Percentiles rank a stretch among this genome's conserved stretches.
phyloP scores from a whole-genome alignment of 768 basidiomycete genomes.

The Auricularia sp. region DNA sequence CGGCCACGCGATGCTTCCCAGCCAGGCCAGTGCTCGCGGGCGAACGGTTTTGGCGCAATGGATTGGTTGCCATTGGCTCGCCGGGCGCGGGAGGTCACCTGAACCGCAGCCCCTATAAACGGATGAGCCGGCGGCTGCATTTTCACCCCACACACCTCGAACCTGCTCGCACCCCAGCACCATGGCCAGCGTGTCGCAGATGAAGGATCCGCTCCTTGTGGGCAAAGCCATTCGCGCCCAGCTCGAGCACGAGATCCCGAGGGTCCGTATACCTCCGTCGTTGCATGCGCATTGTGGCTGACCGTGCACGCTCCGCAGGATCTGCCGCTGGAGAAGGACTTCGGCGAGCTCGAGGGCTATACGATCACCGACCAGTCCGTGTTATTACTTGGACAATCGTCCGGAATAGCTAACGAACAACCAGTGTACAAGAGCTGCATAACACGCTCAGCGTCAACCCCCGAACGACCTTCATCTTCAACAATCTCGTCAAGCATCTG shows the following conservation, averaged over 20 bases:
- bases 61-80: neutral
- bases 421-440: slow-evolving; percentile 21
- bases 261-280: neutral
- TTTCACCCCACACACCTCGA: neutral
- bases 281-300: neutral
- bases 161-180: neutral
- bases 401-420: neutral
- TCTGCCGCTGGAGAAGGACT: slow-evolving; percentile 25
- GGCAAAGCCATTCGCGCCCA: slow-evolving; percentile 28
- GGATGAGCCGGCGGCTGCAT: neutral
- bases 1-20: no score
- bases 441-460: slow-evolving; percentile 19
- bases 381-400: neutral
- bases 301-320: slow-evolving; percentile 10
- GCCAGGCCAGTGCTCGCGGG: neutral
- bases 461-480: slow-evolving; percentile 23
- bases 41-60: neutral
- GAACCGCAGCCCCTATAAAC: neutral
- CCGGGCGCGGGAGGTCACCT: neutral
- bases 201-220: slow-evolving; percentile 24
- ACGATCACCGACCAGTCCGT: slow-evolving; percentile 25
- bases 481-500: slow-evolving; percentile 24
- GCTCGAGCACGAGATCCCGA: slow-evolving; percentile 23
- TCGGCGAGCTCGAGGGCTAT: slow-evolving; percentile 23
- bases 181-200: slow-evolving; percentile 23